Percentiles rank a stretch among this genome's conserved stretches.
These are phyloP conservation scores for Galerina sulciceps DNA, from an alignment of 768 basidiomycete species.

Conservation along the genomic window DNA sequence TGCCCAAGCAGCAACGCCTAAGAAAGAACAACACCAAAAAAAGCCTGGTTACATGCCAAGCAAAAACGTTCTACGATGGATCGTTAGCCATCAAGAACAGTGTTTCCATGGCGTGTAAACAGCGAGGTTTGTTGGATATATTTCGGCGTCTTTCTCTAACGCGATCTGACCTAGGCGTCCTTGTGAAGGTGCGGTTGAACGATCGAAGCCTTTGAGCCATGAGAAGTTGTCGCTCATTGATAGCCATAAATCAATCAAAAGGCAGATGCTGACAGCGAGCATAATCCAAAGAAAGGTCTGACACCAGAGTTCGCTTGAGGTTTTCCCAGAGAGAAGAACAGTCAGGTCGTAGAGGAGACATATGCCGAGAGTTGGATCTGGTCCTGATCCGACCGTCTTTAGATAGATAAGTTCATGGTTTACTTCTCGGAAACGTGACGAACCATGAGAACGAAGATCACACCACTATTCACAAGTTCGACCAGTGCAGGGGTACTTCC, in stretches of 20 bases:
- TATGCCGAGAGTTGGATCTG: conserved; percentile 38
- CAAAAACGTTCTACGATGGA: no score
- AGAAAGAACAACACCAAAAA: no score
- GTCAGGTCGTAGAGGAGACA: conserved; percentile 34
- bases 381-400: conserved; percentile 39
- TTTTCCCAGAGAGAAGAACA: conserved; percentile 31
- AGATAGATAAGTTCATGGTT: background rate
- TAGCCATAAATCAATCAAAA: conserved; percentile 17
- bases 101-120: no score
- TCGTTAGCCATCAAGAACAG: no score
- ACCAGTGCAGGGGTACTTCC: conserved; percentile 20
- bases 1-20: no score
- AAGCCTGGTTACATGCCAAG: no score
- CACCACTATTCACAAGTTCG: conserved; percentile 27
- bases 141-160: conserved; percentile 5
- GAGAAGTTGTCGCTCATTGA: conserved; percentile 13
- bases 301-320: conserved; percentile 25
- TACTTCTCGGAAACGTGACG: conserved; percentile 4
- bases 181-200: background rate
- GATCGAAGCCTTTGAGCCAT: conserved; percentile 16
- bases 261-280: conserved; percentile 18
- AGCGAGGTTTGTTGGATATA: no score
- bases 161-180: background rate
- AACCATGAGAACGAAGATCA: conserved; percentile 35
- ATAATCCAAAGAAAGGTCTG: conserved; percentile 28